Percentiles rank a stretch among this genome's conserved stretches.
These are phyloP conservation scores for Tylopilus plumbeoviolaceoides DNA, from an alignment of 768 basidiomycete species.

Conservation along the genomic window DNA sequence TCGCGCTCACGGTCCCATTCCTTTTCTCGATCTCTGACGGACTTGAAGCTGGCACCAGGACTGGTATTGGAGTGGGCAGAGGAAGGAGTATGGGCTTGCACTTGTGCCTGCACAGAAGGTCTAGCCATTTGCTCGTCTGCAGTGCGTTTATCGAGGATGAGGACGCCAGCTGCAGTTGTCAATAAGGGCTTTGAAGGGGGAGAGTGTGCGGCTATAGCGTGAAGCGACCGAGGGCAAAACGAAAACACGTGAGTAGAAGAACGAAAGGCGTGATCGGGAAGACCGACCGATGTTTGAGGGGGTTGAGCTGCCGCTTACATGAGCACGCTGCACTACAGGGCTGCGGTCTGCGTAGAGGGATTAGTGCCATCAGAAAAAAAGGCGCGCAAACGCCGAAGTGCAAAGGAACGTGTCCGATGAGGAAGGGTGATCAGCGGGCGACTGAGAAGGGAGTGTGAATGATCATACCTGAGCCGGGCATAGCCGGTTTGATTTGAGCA, in stretches of 20 bases:
- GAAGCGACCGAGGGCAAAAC: background rate
- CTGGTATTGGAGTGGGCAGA: slow-evolving; percentile 22
- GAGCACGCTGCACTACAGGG: slow-evolving; percentile 26
- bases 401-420: background rate
- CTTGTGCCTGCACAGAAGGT: slow-evolving; percentile 13
- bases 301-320: slow-evolving; percentile 22
- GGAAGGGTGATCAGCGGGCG: slow-evolving; percentile 2
- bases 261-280: background rate
- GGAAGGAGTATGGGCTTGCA: slow-evolving; percentile 15
- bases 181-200: slow-evolving; percentile 24
- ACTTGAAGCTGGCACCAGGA: slow-evolving; percentile 17
- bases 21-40: slow-evolving; percentile 25
- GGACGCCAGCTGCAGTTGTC: slow-evolving; percentile 24
- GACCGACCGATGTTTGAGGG: slow-evolving; percentile 26
- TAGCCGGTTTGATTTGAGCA: slow-evolving; percentile 31
- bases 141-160: slow-evolving; percentile 30
- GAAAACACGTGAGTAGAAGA: slow-evolving; percentile 3
- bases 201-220: slow-evolving; percentile 25
- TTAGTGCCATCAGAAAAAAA: slow-evolving; percentile 7
- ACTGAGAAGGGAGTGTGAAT: background rate
- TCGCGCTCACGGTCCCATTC: slow-evolving; percentile 30
- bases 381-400: background rate
- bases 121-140: slow-evolving; percentile 29
- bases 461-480: slow-evolving; percentile 28
- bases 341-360: slow-evolving; percentile 21